These are phyloP conservation scores for Heritiera littoralis DNA, from an alignment of 345 rosid species.

Conservation along the genomic window DNA sequence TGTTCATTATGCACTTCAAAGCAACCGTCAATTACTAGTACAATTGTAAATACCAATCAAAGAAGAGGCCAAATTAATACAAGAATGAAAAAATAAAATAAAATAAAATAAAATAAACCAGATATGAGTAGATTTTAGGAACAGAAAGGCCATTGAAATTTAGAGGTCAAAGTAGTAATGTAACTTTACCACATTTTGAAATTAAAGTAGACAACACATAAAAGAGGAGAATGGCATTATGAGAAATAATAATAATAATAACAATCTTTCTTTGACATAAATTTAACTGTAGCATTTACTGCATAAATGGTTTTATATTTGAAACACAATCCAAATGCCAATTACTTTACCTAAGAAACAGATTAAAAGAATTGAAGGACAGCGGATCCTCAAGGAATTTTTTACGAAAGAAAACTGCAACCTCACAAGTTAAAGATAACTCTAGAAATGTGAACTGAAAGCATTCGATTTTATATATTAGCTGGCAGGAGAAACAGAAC, in stretches of 20 bases:
- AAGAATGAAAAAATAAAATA: background rate
- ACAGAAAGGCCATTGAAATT: background rate
- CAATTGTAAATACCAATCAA: background rate
- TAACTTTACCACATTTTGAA: background rate
- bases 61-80: background rate
- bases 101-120: too few relatives aligned
- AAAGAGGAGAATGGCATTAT: background rate
- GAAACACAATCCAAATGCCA: background rate
- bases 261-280: background rate
- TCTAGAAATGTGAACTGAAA: background rate
- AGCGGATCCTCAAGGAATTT: background rate
- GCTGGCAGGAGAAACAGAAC: background rate
- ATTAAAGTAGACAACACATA: background rate
- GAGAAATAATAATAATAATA: background rate
- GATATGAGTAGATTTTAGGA: background rate
- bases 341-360: background rate
- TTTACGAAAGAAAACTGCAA: background rate
- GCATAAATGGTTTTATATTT: background rate
- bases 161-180: background rate
- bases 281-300: slow-evolving; percentile 1
- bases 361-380: background rate
- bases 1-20: background rate
- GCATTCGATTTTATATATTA: background rate
- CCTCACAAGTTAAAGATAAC: background rate
- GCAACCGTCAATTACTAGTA: background rate